Base-by-base conservation (phyloP, 2,329 filamentous ascomycete species). In the Cladorrhinum sp. region DNA sequence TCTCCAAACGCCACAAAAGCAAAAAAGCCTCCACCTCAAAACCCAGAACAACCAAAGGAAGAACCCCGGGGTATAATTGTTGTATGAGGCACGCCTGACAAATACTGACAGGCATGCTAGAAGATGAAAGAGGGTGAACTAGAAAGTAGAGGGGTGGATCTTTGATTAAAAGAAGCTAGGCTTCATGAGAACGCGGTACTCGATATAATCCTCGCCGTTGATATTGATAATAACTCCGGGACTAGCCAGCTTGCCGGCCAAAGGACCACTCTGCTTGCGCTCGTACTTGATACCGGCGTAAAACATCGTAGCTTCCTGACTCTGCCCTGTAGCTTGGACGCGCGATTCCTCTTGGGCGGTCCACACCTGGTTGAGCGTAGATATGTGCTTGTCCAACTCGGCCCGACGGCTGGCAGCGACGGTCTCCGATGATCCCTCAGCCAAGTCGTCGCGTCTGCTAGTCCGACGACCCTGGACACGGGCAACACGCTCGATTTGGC, bases 191-290 rank as follows among this genome's bases (percentile, higher is more conserved):
- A 88, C 83, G 1, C 85, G 80, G 65, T 88, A 88, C 70, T 88
- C 86, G 33, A 88, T 84, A 62, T 85, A 88, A 64, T 88, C 86
- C 69, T 88, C 85, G 21, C 85, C 86, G 62, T 88, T 84, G 62
- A 88, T 88, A 53, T 76, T 86, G 67, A 88, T 80, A 21, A 88
- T 84, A 9, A 80, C 81, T 4, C 85, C 82, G 62, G 84, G 80
- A 52, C 82, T 85, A 28, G 86, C 84, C n/a, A 87, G 79, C 69
- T 86, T 86, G 23, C 85, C 85, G 63, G 80, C 76, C 62, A 88
- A 87, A 0, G 84, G 84, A 0, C 86, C 86, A 3, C 73, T 85
- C 30, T 78, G 72, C 73, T 86, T 87, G 58, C 84, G 80, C 71
- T 86, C 83, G 65, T 88, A 88, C 70, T 84, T 86, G 68, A 86